These are phyloP conservation scores for Populus nigra DNA, from an alignment of 345 rosid species.

Conservation along the genomic window DNA sequence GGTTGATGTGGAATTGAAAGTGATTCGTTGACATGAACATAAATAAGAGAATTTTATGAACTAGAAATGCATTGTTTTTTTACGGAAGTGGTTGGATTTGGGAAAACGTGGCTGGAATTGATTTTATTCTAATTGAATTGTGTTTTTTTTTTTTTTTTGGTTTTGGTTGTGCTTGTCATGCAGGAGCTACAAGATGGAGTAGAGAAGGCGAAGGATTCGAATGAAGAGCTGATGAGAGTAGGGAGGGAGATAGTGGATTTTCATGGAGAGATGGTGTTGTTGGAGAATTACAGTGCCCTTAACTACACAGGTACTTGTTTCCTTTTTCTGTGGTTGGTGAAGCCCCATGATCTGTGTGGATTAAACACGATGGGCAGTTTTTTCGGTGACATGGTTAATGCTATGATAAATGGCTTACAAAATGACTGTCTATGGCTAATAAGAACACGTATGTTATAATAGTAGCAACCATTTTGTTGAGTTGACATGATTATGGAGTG, in stretches of 20 bases:
- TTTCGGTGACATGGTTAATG: neutral
- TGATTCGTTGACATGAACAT: neutral
- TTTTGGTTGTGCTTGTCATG: slow-evolving; percentile 13
- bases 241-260: slow-evolving; percentile 88
- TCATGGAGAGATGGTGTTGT: slow-evolving; percentile 93
- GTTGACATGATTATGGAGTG: neutral
- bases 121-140: neutral
- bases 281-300: slow-evolving; percentile 95
- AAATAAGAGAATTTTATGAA: neutral
- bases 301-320: slow-evolving; percentile 70
- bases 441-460: neutral
- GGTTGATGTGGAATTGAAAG: neutral
- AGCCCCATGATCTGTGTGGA: neutral
- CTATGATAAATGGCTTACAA: neutral
- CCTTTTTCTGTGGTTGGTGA: neutral
- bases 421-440: neutral
- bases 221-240: slow-evolving; percentile 55
- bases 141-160: neutral
- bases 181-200: slow-evolving; percentile 76
- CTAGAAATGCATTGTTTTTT: neutral
- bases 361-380: neutral
- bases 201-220: slow-evolving; percentile 50
- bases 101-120: neutral
- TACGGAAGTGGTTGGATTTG: neutral
- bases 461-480: neutral